These are phyloP conservation scores for Globisporangium canariense DNA, from an alignment of 352 stramenopile genomes.

Conservation along the genomic window DNA sequence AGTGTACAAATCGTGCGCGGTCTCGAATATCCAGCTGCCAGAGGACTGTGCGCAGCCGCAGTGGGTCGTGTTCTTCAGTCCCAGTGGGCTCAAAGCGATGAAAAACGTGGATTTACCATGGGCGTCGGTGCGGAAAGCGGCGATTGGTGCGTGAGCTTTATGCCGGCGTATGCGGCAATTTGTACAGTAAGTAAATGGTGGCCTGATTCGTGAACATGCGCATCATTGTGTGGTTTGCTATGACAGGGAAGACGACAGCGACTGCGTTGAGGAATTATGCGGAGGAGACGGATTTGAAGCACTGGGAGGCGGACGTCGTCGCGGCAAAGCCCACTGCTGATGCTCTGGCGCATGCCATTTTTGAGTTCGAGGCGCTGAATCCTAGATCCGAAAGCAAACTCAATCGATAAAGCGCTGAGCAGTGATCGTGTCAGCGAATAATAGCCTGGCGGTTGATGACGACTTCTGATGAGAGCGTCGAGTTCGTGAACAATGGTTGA, in stretches of 20 bases:
- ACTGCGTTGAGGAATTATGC: conserved; percentile 45
- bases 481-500: not conserved
- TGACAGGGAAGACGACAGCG: conserved; percentile 67
- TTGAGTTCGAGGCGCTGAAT: conserved; percentile 29
- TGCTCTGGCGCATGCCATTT: conserved; percentile 49
- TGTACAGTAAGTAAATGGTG: not conserved
- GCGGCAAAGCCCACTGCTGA: conserved; percentile 55
- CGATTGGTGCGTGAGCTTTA: conserved; percentile 42
- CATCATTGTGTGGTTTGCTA: not conserved
- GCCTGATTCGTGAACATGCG: not conserved
- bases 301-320: conserved; percentile 54
- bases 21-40: conserved; percentile 46
- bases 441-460: not conserved
- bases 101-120: conserved; percentile 41
- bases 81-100: conserved; percentile 64
- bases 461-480: not conserved
- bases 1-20: conserved; percentile 58
- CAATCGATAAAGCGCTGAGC: not conserved
- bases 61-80: conserved; percentile 84
- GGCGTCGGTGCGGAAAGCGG: conserved; percentile 64
- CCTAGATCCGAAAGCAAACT: not conserved
- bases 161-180: not conserved
- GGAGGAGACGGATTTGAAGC: conserved; percentile 27
- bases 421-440: not conserved
- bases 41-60: conserved; percentile 30